Percentiles rank a stretch among this genome's conserved stretches.
These are phyloP conservation scores for Fusarium annulatum DNA, from an alignment of 2,329 filamentous ascomycete genomes.

Conservation along the genomic window DNA sequence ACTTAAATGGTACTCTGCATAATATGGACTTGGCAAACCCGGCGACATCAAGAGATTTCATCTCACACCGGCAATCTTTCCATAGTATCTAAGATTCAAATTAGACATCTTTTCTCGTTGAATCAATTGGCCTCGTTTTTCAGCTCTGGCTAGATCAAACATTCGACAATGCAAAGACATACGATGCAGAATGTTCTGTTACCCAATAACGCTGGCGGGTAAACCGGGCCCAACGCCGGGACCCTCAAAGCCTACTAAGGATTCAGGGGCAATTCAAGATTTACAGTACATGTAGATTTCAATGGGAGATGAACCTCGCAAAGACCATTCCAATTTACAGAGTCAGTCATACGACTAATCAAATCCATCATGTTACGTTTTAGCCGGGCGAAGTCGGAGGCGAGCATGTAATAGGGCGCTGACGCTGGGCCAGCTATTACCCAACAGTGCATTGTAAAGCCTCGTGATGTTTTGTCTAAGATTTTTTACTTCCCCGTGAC, in stretches of 20 bases:
- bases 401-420: slow-evolving; percentile 20
- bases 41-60: background rate
- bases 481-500: slow-evolving; percentile 38
- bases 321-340: slow-evolving; percentile 6
- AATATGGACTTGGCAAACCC: background rate
- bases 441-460: slow-evolving; percentile 34
- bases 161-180: slow-evolving; percentile 25
- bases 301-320: slow-evolving; percentile 22
- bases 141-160: slow-evolving; percentile 1
- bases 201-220: slow-evolving; percentile 29
- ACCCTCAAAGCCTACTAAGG: slow-evolving; percentile 4
- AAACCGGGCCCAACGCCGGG: slow-evolving; percentile 27
- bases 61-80: slow-evolving; percentile 5
- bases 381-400: slow-evolving; percentile 39
- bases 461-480: slow-evolving; percentile 33
- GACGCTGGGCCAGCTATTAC: slow-evolving; percentile 38
- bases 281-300: slow-evolving; percentile 18
- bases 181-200: slow-evolving; percentile 21
- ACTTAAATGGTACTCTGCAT: background rate
- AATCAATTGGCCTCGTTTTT: background rate
- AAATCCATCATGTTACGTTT: slow-evolving; percentile 36
- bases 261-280: slow-evolving; percentile 20
- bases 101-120: background rate
- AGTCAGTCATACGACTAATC: slow-evolving; percentile 43
- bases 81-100: background rate